These are phyloP conservation scores for Salix arbutifolia DNA, from an alignment of 345 rosid genomes.

Conservation along the genomic window DNA sequence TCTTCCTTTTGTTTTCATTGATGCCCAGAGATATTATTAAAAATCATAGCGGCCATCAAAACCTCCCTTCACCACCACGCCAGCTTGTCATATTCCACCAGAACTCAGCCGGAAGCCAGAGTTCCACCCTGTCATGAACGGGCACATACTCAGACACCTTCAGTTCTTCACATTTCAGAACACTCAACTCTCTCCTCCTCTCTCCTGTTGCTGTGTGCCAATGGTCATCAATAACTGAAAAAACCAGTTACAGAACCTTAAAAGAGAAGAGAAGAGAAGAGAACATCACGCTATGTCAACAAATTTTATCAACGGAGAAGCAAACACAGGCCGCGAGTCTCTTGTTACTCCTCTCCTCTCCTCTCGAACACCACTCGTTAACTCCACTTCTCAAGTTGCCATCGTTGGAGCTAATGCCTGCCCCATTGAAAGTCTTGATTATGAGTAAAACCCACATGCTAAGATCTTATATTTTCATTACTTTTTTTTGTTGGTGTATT, in stretches of 20 bases:
- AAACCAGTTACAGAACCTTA: background rate
- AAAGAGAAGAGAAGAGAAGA: background rate
- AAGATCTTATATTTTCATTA: background rate
- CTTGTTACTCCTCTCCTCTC: slow-evolving; percentile 46
- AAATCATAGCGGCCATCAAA: no score
- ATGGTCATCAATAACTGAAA: background rate
- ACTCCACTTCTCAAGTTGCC: slow-evolving; percentile 90
- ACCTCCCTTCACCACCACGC: no score
- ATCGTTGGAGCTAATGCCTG: slow-evolving; percentile 75
- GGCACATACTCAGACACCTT: background rate
- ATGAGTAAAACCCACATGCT: slow-evolving; percentile 44
- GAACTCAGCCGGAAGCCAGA: background rate
- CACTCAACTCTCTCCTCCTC: background rate
- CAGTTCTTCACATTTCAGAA: background rate
- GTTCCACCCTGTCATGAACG: background rate
- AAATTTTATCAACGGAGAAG: slow-evolving; percentile 2
- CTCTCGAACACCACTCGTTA: slow-evolving; percentile 39
- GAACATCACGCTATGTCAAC: slow-evolving; percentile 1
- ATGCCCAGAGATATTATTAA: no score
- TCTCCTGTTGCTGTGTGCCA: background rate
- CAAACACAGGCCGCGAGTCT: slow-evolving; percentile 37
- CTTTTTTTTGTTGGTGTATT: background rate
- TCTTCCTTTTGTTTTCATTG: background rate
- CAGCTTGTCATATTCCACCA: no score
- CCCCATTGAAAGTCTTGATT: slow-evolving; percentile 91